Percentiles rank a stretch among this genome's conserved stretches.
These are phyloP conservation scores for Cudoniella acicularis DNA, from an alignment of 495 filamentous ascomycete species.

Conservation along the genomic window DNA sequence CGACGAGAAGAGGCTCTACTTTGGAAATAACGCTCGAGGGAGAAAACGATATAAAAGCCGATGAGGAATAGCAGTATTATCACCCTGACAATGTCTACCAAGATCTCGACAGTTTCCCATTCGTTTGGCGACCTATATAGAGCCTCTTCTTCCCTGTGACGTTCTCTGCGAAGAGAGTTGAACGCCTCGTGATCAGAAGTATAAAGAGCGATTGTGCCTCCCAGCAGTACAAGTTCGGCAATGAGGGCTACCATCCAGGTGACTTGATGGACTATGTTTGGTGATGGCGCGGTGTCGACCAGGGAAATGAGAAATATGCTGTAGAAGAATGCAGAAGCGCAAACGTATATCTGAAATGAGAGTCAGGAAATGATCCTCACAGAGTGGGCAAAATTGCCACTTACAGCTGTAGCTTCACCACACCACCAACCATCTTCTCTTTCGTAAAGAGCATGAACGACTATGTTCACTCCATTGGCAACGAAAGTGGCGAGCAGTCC, in stretches of 20 bases:
- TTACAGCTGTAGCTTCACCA: constrained; percentile 77
- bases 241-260: constrained; percentile 68
- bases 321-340: constrained; percentile 59
- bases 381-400: constrained; percentile 28
- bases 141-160: no score
- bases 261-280: constrained; percentile 65
- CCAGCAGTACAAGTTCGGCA: constrained; percentile 66
- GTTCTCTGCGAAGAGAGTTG: constrained; percentile 33
- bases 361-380: background rate
- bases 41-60: constrained; percentile 55
- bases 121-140: constrained; percentile 35
- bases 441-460: constrained; percentile 66
- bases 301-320: constrained; percentile 69
- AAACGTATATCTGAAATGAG: constrained; percentile 66
- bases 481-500: constrained; percentile 67
- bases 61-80: constrained; percentile 55
- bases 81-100: constrained; percentile 56
- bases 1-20: constrained; percentile 10
- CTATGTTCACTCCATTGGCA: constrained; percentile 68
- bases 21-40: constrained; percentile 30
- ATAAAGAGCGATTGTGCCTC: constrained; percentile 58
- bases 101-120: constrained; percentile 65
- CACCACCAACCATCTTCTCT: constrained; percentile 83
- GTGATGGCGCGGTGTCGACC: constrained; percentile 72
- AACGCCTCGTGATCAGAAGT: constrained; percentile 56